These are phyloP conservation scores for Lepraria neglecta DNA, from an alignment of 495 filamentous ascomycete genomes.

Conservation along the genomic window DNA sequence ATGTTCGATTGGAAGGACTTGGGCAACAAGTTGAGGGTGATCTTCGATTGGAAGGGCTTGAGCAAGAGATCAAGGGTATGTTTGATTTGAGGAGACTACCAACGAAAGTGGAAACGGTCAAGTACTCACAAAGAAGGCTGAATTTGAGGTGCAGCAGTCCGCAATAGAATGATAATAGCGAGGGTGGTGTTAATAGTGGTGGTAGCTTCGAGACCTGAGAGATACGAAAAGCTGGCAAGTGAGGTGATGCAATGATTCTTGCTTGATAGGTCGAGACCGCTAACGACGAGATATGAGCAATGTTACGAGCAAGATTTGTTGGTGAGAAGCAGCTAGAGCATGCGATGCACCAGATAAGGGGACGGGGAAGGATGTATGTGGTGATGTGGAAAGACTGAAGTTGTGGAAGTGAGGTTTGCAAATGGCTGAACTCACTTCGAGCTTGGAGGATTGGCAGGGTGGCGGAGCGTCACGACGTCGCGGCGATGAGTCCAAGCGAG, in stretches of 20 bases:
- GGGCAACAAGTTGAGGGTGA: no score
- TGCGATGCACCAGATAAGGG: not conserved
- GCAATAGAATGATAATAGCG: no score
- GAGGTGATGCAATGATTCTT: not conserved
- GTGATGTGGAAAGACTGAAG: not conserved
- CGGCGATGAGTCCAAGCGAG: not conserved
- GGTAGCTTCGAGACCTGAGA: not conserved
- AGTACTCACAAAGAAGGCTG: no score
- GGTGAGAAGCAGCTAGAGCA: not conserved
- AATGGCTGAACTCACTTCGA: not conserved
- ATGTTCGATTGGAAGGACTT: no score
- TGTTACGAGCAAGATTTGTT: not conserved
- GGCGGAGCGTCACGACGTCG: not conserved
- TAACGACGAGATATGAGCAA: not conserved
- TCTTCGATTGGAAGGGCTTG: no score
- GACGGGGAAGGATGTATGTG: not conserved
- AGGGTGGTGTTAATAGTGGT: not conserved
- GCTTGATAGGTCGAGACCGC: not conserved
- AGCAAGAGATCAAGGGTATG: no score
- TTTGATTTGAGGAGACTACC: no score
- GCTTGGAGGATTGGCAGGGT: not conserved
- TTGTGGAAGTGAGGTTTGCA: slow-evolving; percentile 10
- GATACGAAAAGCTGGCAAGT: not conserved
- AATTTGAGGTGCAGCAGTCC: no score
- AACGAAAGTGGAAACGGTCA: no score